A percentile compares a stretch with the other conserved stretches of the same genome.
phyloP scores from a whole-genome alignment of 139 green algal species.

The Microglena sp. region DNA sequence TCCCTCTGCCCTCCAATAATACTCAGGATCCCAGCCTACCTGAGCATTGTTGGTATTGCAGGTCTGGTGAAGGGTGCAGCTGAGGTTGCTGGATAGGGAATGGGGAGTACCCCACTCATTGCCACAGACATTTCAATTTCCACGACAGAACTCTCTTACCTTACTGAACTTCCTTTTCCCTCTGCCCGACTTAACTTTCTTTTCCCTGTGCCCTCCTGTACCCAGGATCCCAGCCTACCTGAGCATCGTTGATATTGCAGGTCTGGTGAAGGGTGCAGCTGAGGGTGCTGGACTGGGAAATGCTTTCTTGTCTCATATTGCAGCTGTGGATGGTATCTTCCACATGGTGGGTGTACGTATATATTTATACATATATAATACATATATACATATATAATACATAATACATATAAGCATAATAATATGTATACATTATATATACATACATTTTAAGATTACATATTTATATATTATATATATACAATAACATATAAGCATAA shows the following conservation, averaged over 20 bases:
- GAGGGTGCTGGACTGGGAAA: conserved; percentile 93
- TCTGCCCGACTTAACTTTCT: conserved; percentile 10
- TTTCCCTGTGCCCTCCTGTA: conserved; percentile 29
- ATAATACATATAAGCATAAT: no score
- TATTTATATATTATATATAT: no score
- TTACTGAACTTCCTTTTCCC: background rate
- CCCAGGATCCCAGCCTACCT: conserved; percentile 51
- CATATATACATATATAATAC: no score
- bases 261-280: conserved; percentile 61
- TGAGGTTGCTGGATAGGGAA: conserved; percentile 88
- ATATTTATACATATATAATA: no score
- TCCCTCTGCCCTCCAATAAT: conserved; percentile 35
- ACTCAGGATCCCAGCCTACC: conserved; percentile 4
- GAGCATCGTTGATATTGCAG: conserved; percentile 94
- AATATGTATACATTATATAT: no score
- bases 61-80: background rate
- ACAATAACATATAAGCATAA: no score
- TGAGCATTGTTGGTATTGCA: background rate
- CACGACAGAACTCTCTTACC: background rate
- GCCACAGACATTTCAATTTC: background rate
- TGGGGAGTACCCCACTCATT: background rate
- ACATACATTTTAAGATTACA: no score
- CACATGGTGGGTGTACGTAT: conserved; percentile 93
- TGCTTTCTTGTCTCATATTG: conserved; percentile 94
- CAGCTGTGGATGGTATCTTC: conserved; percentile 94